Evolutionary conservation across 306 rosid genomes (phyloP).

Genomic region (Prunus armeniaca): DNA sequence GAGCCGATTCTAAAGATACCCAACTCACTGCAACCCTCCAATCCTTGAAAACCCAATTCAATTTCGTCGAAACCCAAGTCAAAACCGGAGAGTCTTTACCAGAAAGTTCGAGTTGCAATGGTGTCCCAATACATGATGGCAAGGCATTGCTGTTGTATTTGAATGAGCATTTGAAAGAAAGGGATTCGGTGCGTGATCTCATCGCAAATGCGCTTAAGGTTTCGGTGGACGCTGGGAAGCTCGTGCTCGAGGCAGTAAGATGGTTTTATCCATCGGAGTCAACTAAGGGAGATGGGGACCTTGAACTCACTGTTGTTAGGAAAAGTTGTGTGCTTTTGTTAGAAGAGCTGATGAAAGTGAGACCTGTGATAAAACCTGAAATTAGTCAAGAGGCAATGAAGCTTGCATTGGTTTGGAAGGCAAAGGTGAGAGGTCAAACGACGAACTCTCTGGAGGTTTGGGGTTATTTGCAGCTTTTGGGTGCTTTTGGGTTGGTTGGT

Average conservation of each 20-base stretch:
- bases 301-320: conserved; percentile 19
- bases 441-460: conserved; percentile 25
- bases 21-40: not conserved
- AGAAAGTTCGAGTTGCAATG: conserved; percentile 3
- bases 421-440: conserved; percentile 15
- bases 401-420: conserved; percentile 33
- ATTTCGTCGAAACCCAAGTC: not conserved
- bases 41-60: not conserved
- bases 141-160: conserved; percentile 20
- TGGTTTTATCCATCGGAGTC: conserved; percentile 25
- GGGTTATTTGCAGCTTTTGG: conserved; percentile 31
- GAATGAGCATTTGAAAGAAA: conserved; percentile 23
- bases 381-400: conserved; percentile 24
- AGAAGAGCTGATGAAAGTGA: conserved; percentile 30
- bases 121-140: conserved; percentile 20
- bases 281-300: not conserved
- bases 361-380: conserved; percentile 12
- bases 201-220: conserved; percentile 21
- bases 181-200: conserved; percentile 16
- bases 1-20: not conserved
- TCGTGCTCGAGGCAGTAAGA: conserved; percentile 35
- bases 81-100: not conserved
- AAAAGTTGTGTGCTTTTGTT: conserved; percentile 37
- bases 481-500: conserved; percentile 26
- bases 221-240: conserved; percentile 18